These are phyloP conservation scores for Modicella reniformis DNA, from an alignment of 371 early-diverging fungal species.

Conservation along the genomic window DNA sequence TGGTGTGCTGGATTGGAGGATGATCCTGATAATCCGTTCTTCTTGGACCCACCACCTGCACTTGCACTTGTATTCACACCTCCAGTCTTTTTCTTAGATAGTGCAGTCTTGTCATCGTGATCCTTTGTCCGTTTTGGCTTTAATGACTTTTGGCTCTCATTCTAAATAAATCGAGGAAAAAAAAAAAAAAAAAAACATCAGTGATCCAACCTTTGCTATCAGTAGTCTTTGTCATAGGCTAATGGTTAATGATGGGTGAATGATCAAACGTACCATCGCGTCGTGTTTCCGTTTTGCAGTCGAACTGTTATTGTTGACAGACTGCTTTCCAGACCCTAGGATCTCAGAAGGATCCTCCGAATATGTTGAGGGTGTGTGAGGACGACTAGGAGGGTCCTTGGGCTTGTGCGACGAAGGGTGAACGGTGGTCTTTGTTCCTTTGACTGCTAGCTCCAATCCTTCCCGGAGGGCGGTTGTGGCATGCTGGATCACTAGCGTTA, in stretches of 20 bases:
- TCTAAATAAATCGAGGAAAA: neutral
- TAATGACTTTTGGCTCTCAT: neutral
- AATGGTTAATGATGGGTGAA: neutral
- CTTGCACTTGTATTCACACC: too few relatives aligned
- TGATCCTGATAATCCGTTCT: slow-evolving; percentile 12
- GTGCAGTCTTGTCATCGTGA: slow-evolving; percentile 7
- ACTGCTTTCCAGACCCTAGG: slow-evolving; percentile 27
- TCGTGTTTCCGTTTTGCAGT: slow-evolving; percentile 20
- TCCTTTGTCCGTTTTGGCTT: slow-evolving; percentile 26
- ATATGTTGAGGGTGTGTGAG: slow-evolving; percentile 4
- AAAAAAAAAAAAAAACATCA: neutral
- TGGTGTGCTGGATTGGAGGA: slow-evolving; percentile 8
- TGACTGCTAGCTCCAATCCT: slow-evolving; percentile 35
- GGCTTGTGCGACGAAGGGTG: neutral
- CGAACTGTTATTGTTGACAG: neutral
- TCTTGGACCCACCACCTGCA: slow-evolving; percentile 14
- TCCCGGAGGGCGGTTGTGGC: slow-evolving; percentile 37
- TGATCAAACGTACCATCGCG: slow-evolving; percentile 8
- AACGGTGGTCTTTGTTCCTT: slow-evolving; percentile 8
- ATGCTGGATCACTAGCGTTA: slow-evolving; percentile 22
- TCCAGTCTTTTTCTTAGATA: neutral
- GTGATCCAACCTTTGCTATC: neutral
- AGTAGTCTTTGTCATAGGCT: too few relatives aligned
- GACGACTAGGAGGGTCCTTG: slow-evolving; percentile 2
- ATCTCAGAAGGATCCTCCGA: slow-evolving; percentile 36